A percentile compares a stretch with the other conserved stretches of the same genome.
These are phyloP conservation scores for Huntiella decipiens DNA, from an alignment of 2,329 filamentous ascomycete genomes.

Conservation along the genomic window DNA sequence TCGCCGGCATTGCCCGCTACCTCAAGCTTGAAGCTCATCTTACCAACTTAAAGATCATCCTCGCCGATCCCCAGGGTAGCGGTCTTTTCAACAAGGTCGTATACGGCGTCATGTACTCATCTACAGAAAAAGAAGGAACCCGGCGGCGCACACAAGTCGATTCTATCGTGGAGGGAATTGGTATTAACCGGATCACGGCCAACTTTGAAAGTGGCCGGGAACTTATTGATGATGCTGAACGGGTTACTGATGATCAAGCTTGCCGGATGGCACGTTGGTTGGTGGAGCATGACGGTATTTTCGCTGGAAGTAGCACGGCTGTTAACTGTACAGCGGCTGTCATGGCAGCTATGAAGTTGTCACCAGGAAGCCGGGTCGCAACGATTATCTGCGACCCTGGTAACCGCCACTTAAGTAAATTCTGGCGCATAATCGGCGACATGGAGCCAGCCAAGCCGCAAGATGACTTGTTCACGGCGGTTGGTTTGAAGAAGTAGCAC, in stretches of 20 bases:
- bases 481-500: slow-evolving; percentile 22
- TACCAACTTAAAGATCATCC: slow-evolving; percentile 47
- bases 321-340: slow-evolving; percentile 83
- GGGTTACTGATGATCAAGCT: slow-evolving; percentile 76
- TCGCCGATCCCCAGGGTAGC: slow-evolving; percentile 88
- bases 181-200: slow-evolving; percentile 80
- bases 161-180: slow-evolving; percentile 88
- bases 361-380: slow-evolving; percentile 46
- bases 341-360: slow-evolving; percentile 43
- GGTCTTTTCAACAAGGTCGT: slow-evolving; percentile 82
- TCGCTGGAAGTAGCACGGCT: slow-evolving; percentile 84
- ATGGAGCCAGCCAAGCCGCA: slow-evolving; percentile 45
- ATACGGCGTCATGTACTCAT: slow-evolving; percentile 88
- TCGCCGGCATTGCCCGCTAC: slow-evolving; percentile 68
- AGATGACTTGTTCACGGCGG: slow-evolving; percentile 29
- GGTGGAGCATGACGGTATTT: slow-evolving; percentile 88
- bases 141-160: slow-evolving; percentile 80
- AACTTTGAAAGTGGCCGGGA: slow-evolving; percentile 82
- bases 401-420: slow-evolving; percentile 66
- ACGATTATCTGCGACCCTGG: slow-evolving; percentile 75
- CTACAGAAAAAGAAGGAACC: slow-evolving; percentile 78
- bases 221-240: slow-evolving; percentile 75
- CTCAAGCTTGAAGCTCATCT: slow-evolving; percentile 51
- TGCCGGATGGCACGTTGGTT: slow-evolving; percentile 89
- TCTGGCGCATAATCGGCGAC: slow-evolving; percentile 57